Evolutionary conservation across 2,329 filamentous ascomycete genomes (phyloP), one percentile per base, ranked within the genome.

Genomic region (Grosmannia penicillata): DNA sequence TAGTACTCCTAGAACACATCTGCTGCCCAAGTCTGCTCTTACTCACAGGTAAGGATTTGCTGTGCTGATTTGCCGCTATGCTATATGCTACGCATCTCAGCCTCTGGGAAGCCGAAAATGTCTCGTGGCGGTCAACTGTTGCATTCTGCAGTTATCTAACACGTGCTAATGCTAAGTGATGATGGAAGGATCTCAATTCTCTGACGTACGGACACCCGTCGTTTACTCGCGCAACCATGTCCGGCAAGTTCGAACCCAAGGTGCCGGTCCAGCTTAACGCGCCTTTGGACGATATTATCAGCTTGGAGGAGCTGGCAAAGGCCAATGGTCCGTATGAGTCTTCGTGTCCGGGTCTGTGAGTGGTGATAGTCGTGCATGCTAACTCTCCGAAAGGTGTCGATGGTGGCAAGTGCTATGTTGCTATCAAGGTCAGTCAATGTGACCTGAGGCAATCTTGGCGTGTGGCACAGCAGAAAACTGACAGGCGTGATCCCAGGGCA

Each of bases 281-380:
- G 27, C 91, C 91, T 13, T 96, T 93, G 62, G 72, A 85, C 54
- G 87, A 95, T 51, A 72, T 73, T 27, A 95, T 98, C 51, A 77
- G 78, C n/a, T 53, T 69, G 2, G 82, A 91, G 42, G 77, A 89
- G 50, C 69, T 98, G 45, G 68, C 78, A 28, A 79, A 81, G 56
- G 85, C 84, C 50, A 75, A 91, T 55, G 91, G 91, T 93, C 66
- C 52, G 75, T 37, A 7, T 25, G 24, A 25, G 11, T 25, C 26
- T 22, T 23, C 22, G 26, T 27, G 10, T 27, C 5, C 10, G 26
- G 24, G 11, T 8, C 19, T 28, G 19, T 18, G 3, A 24, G 10
- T 3, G 10, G 9, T 5, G 9, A 24, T 22, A 14, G 10, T 6
- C 17, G 13, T 27, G 14, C 10, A n/a, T 14, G 13, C 17, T 36